These are phyloP conservation scores for Phylloboletellus chloephorus DNA, from an alignment of 1,284 basidiomycete genomes.

Conservation along the genomic window DNA sequence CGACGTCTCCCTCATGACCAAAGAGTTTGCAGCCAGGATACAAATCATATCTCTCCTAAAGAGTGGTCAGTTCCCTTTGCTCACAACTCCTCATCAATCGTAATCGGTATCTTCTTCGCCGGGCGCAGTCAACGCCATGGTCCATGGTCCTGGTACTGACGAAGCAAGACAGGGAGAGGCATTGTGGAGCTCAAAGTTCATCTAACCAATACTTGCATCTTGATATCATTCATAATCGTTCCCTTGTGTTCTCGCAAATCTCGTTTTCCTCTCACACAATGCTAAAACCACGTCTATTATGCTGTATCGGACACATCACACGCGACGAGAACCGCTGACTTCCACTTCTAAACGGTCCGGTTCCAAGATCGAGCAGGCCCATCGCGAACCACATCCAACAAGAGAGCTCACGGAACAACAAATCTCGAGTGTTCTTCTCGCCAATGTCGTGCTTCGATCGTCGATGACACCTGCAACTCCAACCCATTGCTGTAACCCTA, in stretches of 20 bases:
- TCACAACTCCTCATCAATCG: not conserved
- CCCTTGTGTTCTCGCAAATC: conserved; percentile 4
- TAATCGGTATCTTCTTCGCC: conserved; percentile 8
- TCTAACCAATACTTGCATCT: conserved; percentile 21
- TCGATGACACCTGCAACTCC: too few species aligned
- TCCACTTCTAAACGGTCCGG: too few species aligned
- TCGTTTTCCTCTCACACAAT: too few species aligned
- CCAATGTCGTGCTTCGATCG: too few species aligned
- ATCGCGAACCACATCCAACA: too few species aligned
- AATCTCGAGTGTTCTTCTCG: too few species aligned
- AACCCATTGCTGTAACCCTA: too few species aligned
- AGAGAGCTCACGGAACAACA: too few species aligned
- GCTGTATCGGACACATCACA: too few species aligned
- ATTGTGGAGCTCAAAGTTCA: conserved; percentile 46
- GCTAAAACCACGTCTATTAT: too few species aligned
- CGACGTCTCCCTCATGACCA: conserved; percentile 44
- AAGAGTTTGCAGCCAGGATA: conserved; percentile 45
- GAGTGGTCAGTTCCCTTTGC: conserved; percentile 33
- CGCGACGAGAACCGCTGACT: too few species aligned
- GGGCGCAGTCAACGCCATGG: conserved; percentile 39
- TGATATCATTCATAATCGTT: not conserved
- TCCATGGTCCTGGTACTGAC: conserved; percentile 43
- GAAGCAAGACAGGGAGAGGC: conserved; percentile 45
- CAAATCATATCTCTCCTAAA: conserved; percentile 48
- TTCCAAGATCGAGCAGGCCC: too few species aligned